Conservation (phyloP, 768 basidiomycete genomes). For the Russula abietina region DNA sequence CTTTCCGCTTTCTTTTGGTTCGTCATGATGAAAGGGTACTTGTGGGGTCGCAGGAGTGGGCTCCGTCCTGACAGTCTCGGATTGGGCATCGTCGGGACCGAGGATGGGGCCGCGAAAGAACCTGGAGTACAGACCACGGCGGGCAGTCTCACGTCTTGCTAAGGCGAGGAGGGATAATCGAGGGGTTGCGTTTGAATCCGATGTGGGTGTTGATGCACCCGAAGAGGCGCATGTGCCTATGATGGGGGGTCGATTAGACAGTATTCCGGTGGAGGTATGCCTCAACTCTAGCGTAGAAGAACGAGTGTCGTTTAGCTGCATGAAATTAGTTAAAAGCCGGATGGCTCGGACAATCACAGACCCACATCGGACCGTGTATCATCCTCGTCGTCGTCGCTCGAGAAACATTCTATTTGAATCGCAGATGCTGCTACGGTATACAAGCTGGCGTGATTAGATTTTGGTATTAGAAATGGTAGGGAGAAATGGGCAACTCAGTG, state of each 20-base stretch:
- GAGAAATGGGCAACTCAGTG: conserved; percentile 20
- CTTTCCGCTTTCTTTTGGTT: neutral
- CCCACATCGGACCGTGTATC: conserved; percentile 24
- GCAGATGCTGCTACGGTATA: conserved; percentile 79
- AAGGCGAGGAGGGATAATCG: conserved; percentile 49
- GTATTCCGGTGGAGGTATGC: conserved; percentile 68
- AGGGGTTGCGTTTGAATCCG: conserved; percentile 28
- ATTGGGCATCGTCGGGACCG: conserved; percentile 38
- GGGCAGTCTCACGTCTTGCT: conserved; percentile 77
- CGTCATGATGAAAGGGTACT: neutral
- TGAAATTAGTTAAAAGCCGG: conserved; percentile 5
- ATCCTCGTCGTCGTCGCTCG: conserved; percentile 44
- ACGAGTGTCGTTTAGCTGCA: conserved; percentile 20
- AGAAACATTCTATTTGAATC: conserved; percentile 60
- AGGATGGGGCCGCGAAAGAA: conserved; percentile 78
- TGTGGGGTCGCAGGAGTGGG: neutral
- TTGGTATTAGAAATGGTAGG: neutral
- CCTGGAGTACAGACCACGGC: conserved; percentile 63
- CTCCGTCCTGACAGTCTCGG: conserved; percentile 6
- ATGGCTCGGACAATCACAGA: too few relatives aligned
- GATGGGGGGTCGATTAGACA: conserved; percentile 63
- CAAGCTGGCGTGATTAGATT: conserved; percentile 42
- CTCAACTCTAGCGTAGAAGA: conserved; percentile 33
- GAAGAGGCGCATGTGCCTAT: conserved; percentile 44
- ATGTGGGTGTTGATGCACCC: conserved; percentile 37